These are phyloP conservation scores for Zymoseptoria crescenta DNA, from an alignment of 2,329 filamentous ascomycete species.

Conservation along the genomic window DNA sequence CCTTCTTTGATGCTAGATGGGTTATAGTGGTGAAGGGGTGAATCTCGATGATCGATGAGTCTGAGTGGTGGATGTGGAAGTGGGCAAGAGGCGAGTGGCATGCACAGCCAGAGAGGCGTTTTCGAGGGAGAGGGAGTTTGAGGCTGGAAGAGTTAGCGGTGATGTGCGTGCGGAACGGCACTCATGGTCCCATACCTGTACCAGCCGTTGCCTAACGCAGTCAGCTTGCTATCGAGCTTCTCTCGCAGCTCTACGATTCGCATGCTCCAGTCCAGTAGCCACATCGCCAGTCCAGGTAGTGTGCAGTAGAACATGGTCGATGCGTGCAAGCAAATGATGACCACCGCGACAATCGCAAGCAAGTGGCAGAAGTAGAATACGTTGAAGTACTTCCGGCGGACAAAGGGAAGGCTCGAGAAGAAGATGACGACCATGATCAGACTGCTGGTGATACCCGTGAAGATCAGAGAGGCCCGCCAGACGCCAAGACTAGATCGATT, in stretches of 20 bases:
- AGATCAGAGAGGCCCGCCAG: constrained; percentile 13
- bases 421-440: constrained; percentile 13
- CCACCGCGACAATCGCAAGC: constrained; percentile 8
- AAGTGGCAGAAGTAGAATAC: constrained; percentile 15
- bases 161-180: not conserved
- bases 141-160: constrained; percentile 4
- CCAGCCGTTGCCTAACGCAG: constrained; percentile 9
- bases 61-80: constrained; percentile 11
- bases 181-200: constrained; percentile 2
- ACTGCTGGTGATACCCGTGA: constrained; percentile 8
- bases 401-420: constrained; percentile 8
- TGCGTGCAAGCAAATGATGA: constrained; percentile 13
- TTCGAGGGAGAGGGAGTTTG: constrained; percentile 7
- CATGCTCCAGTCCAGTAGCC: constrained; percentile 12
- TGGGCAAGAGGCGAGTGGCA: constrained; percentile 10
- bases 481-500: constrained; percentile 6
- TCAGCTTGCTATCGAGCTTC: constrained; percentile 5
- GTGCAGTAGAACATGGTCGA: constrained; percentile 15
- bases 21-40: constrained; percentile 12
- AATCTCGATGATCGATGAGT: constrained; percentile 5
- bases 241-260: constrained; percentile 5
- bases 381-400: constrained; percentile 13
- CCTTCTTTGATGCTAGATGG: constrained; percentile 7
- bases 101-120: constrained; percentile 9
- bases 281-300: constrained; percentile 12